Base-by-base conservation (phyloP, 495 filamentous ascomycete species). In the Podospora tetraspora region DNA sequence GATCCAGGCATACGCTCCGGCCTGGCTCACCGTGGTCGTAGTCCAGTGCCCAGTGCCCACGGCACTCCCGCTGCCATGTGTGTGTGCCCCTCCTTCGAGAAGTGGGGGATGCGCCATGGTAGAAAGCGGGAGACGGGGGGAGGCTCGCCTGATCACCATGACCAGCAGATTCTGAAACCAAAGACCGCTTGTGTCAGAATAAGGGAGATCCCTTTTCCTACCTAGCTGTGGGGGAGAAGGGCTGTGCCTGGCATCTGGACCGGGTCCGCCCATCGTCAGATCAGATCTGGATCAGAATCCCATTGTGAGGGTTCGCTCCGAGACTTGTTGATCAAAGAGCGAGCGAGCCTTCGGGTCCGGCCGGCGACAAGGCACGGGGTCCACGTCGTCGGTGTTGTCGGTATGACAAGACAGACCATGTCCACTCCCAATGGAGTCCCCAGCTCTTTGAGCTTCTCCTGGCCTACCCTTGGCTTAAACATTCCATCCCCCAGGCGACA, bases 61-160 rank as follows among this genome's bases (percentile, higher is more conserved):
- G 43, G 43, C 43, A 52, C 43, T 52, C 43, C 43, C 43, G 16
- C 43, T 52, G 43, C 43, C 43, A 56, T 57, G 16, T 23, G 30
- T 23, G 30, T 32, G n/a, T 43, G 57, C 34, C 30, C 60, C 65
- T 57, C 57, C 27, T 66, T 25, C 60, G 58, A 37, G 58, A 66
- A 66, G 65, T 66, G 65, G 65, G 65, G 65, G 65, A 66, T 66
- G 29, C 60, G 65, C 58, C 24, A 32, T 61, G 58, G 57, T 19
- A 52, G 43, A 52, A 52, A 60, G 64, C 64, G 57, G 56, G 64
- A 66, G 64, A 25, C 57, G 65, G 19, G 61, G 58, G 65, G 30
- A 59, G 65, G 58, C 65, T 66, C 65, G 65, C 65, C 60, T 66
- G 65, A 66, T 66, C 65, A 37, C 65, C 65, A 66, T 66, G 65